Conservation (phyloP, 1,284 basidiomycete genomes). For the Fomes fomentarius region DNA sequence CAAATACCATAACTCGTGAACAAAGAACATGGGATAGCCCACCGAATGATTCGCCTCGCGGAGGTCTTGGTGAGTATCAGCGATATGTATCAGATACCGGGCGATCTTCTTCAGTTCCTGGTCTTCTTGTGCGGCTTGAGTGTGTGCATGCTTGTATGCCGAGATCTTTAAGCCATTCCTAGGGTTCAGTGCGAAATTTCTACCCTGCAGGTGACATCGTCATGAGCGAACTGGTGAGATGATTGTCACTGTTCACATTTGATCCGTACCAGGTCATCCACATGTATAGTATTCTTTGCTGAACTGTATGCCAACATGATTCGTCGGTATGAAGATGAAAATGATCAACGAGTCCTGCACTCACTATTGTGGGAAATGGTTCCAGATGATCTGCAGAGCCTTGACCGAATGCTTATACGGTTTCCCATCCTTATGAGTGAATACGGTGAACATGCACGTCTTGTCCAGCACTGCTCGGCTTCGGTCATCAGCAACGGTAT, state of each 20-base stretch:
- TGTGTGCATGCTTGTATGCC: slow-evolving; percentile 79
- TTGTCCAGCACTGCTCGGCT: slow-evolving; percentile 75
- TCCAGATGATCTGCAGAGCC: slow-evolving; percentile 87
- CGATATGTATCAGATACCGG: slow-evolving; percentile 67
- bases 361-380: slow-evolving; percentile 79
- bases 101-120: slow-evolving; percentile 68
- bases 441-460: slow-evolving; percentile 89
- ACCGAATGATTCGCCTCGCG: slow-evolving; percentile 64
- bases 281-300: slow-evolving; percentile 81
- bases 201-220: slow-evolving; percentile 46
- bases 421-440: slow-evolving; percentile 73
- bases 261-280: slow-evolving; percentile 76
- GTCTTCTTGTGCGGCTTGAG: slow-evolving; percentile 60
- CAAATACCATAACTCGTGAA: slow-evolving; percentile 6
- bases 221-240: not conserved
- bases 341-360: no score
- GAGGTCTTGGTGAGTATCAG: slow-evolving; percentile 52
- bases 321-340: no score
- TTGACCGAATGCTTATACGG: slow-evolving; percentile 84
- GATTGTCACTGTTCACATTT: no score
- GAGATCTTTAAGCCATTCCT: slow-evolving; percentile 83
- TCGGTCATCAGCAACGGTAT: not conserved
- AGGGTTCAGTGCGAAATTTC: slow-evolving; percentile 89
- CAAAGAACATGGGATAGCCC: slow-evolving; percentile 9
- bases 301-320: no score